A percentile compares a stretch with the other conserved stretches of the same genome.
Conservation (phyloP, 768 basidiomycete genomes). For the Trametes maxima region DNA sequence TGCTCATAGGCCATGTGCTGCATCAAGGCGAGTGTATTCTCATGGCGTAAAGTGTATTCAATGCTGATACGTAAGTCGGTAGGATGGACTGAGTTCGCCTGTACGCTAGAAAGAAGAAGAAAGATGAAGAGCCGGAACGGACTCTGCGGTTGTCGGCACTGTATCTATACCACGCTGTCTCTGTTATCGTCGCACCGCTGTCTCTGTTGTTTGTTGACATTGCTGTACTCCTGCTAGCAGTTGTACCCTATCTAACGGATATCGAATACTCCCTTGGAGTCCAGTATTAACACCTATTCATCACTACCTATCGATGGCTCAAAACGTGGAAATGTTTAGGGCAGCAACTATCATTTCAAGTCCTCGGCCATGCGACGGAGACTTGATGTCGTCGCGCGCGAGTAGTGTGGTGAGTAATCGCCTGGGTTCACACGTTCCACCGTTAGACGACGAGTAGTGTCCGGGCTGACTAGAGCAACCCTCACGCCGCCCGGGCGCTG, state of each 20-base stretch:
- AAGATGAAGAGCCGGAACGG: slow-evolving; percentile 3
- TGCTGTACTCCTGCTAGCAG: slow-evolving; percentile 16
- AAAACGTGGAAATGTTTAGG: neutral
- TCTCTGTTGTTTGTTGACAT: slow-evolving; percentile 2
- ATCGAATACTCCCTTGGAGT: slow-evolving; percentile 2
- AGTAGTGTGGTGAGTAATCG: no score
- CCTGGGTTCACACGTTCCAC: no score
- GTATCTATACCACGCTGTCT: slow-evolving; percentile 21
- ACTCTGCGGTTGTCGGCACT: neutral
- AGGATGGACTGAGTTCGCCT: neutral
- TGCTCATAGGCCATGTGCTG: neutral
- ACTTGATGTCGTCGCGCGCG: no score
- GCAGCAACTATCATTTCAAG: no score
- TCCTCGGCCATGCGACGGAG: no score
- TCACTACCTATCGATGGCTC: neutral
- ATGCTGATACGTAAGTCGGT: neutral
- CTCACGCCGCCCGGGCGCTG: no score
- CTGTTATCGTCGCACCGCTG: slow-evolving; percentile 16
- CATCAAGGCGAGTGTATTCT: neutral
- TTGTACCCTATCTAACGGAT: slow-evolving; percentile 4
- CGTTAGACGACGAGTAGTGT: no score
- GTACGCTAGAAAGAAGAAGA: neutral
- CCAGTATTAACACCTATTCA: neutral
- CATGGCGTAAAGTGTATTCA: neutral
- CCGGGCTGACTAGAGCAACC: no score